Percentiles rank a stretch among this genome's conserved stretches.
Evolutionary conservation across 2,329 filamentous ascomycete species (phyloP).

Genomic region (Paecilomyces sp.): DNA sequence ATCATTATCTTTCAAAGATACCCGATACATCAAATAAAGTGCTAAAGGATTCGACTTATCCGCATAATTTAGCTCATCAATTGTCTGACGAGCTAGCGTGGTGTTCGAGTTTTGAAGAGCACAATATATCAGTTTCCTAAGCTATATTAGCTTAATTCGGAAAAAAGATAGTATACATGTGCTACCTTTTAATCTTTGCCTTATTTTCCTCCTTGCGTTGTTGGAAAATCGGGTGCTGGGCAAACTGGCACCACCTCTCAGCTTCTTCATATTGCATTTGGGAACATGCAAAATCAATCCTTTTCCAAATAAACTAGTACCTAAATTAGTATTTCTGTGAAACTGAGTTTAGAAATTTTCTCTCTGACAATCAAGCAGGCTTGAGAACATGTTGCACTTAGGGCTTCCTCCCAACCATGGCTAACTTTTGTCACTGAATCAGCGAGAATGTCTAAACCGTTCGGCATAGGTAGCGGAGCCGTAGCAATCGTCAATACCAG

Average conservation of each 20-base stretch:
- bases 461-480: conserved; percentile 25
- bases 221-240: conserved; percentile 60
- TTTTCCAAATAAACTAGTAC: conserved; percentile 71
- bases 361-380: conserved; percentile 33
- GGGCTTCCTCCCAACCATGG: conserved; percentile 35
- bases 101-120: conserved; percentile 54
- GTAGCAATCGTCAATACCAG: conserved; percentile 59
- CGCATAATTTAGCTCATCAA: conserved; percentile 52
- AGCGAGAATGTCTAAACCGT: conserved; percentile 24
- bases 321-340: conserved; percentile 2
- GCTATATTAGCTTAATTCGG: conserved; percentile 4
- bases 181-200: conserved; percentile 60
- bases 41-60: conserved; percentile 58
- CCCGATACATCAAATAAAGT: conserved; percentile 68
- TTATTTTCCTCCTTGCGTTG: conserved; percentile 59
- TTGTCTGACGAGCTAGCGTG: conserved; percentile 47
- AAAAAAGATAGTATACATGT: not conserved
- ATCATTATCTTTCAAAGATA: conserved; percentile 56
- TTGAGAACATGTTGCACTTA: conserved; percentile 56
- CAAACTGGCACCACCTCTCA: conserved; percentile 64
- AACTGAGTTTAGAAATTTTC: not conserved
- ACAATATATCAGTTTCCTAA: conserved; percentile 67
- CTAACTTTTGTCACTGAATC: conserved; percentile 27
- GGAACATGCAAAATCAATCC: conserved; percentile 53
- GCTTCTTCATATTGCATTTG: conserved; percentile 49